Evolutionary conservation across 2,329 filamentous ascomycete species (phyloP).

Genomic region (Tolypocladium guangdongense): DNA sequence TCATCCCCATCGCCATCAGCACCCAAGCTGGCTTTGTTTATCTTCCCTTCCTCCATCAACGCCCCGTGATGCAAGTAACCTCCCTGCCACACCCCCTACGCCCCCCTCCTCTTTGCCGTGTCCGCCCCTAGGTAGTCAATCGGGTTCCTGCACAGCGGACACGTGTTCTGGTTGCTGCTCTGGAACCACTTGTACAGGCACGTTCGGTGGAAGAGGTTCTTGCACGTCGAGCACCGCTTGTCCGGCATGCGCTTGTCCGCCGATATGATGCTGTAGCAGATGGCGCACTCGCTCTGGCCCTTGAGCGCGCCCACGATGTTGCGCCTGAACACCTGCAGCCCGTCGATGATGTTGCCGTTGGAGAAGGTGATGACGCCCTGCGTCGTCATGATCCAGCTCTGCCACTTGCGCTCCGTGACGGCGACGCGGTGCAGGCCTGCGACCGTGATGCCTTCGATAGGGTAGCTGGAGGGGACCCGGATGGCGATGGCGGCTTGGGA

Average conservation of each 20-base stretch:
- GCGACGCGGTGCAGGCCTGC: constrained; percentile 72
- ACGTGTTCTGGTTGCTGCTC: constrained; percentile 82
- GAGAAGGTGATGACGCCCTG: constrained; percentile 91
- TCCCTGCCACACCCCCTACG: constrained; percentile 9
- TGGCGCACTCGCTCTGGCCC: constrained; percentile 89
- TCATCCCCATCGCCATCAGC: background rate
- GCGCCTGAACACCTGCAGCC: constrained; percentile 70
- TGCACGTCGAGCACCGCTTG: constrained; percentile 85
- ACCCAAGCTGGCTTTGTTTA: background rate
- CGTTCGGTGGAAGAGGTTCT: constrained; percentile 80
- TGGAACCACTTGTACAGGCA: constrained; percentile 98
- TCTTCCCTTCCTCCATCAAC: background rate
- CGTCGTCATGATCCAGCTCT: constrained; percentile 76
- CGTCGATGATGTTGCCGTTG: constrained; percentile 80
- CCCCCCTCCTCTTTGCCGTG: constrained; percentile 22
- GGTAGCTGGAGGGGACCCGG: constrained; percentile 69
- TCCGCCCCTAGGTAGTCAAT: constrained; percentile 51
- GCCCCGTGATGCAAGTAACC: background rate
- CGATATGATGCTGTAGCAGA: constrained; percentile 92
- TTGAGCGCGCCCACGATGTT: constrained; percentile 84
- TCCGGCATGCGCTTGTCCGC: constrained; percentile 82
- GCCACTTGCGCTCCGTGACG: constrained; percentile 86
- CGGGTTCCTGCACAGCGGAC: constrained; percentile 83
- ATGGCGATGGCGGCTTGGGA: constrained; percentile 75
- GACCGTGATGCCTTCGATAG: constrained; percentile 68